Evolutionary conservation across 441 rosid species (phyloP).

Genomic region (Gossypium davidsonii): DNA sequence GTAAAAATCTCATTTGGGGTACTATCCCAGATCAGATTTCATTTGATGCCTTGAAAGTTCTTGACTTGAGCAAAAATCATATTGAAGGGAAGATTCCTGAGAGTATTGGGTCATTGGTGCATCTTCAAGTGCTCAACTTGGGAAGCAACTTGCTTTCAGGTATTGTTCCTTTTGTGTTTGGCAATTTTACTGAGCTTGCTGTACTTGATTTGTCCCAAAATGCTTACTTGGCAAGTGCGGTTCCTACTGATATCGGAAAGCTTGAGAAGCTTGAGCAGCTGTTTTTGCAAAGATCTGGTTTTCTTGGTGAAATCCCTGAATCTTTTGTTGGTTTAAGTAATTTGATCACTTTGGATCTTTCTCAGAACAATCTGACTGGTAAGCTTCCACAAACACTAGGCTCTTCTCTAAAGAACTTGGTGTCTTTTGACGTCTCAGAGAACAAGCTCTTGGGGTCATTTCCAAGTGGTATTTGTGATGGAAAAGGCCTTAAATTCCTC

Average conservation of each 20-base stretch:
- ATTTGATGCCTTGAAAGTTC: slow-evolving; percentile 47
- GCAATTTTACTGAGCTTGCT: slow-evolving; percentile 46
- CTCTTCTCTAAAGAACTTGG: slow-evolving; percentile 44
- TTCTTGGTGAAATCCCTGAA: slow-evolving; percentile 50
- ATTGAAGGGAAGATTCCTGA: slow-evolving; percentile 65
- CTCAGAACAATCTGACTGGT: slow-evolving; percentile 56
- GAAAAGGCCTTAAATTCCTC: slow-evolving; percentile 41
- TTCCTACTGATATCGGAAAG: slow-evolving; percentile 47
- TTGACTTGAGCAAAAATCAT: slow-evolving; percentile 67
- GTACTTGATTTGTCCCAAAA: slow-evolving; percentile 67
- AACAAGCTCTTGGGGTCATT: slow-evolving; percentile 51
- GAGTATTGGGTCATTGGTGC: slow-evolving; percentile 37
- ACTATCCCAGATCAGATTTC: slow-evolving; percentile 84
- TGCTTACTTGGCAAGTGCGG: slow-evolving; percentile 39
- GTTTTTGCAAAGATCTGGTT: slow-evolving; percentile 50
- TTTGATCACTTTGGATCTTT: slow-evolving; percentile 44
- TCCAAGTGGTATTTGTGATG: slow-evolving; percentile 49
- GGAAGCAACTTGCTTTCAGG: slow-evolving; percentile 60
- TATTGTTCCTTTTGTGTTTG: slow-evolving; percentile 39
- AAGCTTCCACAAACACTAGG: slow-evolving; percentile 31
- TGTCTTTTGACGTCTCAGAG: slow-evolving; percentile 56
- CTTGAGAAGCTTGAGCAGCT: slow-evolving; percentile 54
- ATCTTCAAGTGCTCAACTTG: slow-evolving; percentile 53
- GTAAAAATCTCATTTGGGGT: slow-evolving; percentile 88
- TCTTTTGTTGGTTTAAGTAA: slow-evolving; percentile 43